Base-by-base conservation (phyloP, 2,329 filamentous ascomycete species). In the Onygenales sp. region DNA sequence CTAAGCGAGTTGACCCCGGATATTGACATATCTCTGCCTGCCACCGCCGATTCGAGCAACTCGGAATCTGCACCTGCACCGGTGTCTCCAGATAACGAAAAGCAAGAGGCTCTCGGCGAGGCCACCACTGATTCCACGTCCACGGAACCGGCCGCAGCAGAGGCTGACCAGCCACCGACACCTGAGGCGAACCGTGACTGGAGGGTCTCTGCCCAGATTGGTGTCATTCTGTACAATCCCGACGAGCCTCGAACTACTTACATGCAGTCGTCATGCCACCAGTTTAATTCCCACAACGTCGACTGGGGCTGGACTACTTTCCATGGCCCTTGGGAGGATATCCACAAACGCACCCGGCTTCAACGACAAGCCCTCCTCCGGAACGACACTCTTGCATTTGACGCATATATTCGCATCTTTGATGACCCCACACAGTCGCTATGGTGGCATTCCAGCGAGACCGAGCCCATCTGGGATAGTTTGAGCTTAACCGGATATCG, bases 291-390 rank as follows among this genome's bases (percentile, higher is more conserved):
- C 34, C 71, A 77, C 50, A 80, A 78, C 42, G 66, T 80, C 10
- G 82, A 85, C 59, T 83, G 80, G 76, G 82, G 82, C 2, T 84
- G 81, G 80, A 80, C 79, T 36, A 77, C 81, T 54, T 84, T 83
- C 62, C 76, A 79, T 59, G 77, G 76, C 5, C 78, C 79, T 4
- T 79, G 78, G 67, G 77, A 79, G 55, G 74, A 82, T 44, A 80
- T 84, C 49, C 75, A 80, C 49, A 65, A 71, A 36, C 78, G 82
- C n/a, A 74, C 77, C 54, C 77, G 76, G 52, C 74, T 75, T 34
- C 78, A 83, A 61, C 76, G 80, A 36, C 76, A 81, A 61, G 76
- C 82, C 8, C 69, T 85, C 7, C 70, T 85, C 17, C 78, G 76
- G 36, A 72, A 82, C 57, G 82, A 85, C 61, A 82, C 78, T 40